Percentiles rank a stretch among this genome's conserved stretches.
phyloP scores from a whole-genome alignment of 2,329 filamentous ascomycete genomes.

The Ceratocystis alfenasii region DNA sequence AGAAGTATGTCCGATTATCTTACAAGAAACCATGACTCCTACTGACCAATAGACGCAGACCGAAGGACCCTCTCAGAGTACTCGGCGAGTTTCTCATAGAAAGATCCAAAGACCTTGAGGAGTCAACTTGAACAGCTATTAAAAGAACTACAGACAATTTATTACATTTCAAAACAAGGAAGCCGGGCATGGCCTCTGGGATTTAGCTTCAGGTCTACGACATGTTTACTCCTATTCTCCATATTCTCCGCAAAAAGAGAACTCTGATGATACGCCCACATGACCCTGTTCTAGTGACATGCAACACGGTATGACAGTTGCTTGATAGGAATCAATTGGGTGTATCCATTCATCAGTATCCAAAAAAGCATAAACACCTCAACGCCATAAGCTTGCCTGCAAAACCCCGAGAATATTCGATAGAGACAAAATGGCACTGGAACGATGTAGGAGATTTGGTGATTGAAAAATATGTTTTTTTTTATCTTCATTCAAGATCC shows the following conservation, averaged over 20 bases:
- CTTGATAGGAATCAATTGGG: constrained; percentile 15
- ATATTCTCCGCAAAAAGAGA: background rate
- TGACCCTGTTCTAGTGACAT: background rate
- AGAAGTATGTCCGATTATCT: constrained; percentile 45
- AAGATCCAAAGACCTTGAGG: constrained; percentile 53
- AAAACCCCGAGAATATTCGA: background rate
- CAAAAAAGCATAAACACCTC: constrained; percentile 9
- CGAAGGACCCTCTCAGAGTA: constrained; percentile 54
- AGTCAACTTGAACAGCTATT: constrained; percentile 18
- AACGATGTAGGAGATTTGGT: constrained; percentile 19
- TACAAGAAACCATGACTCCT: background rate
- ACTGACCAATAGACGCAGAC: constrained; percentile 32
- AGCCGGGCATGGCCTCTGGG: background rate
- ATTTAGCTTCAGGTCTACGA: background rate
- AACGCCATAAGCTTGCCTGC: background rate
- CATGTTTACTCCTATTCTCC: background rate
- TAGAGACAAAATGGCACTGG: background rate
- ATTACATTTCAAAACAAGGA: background rate
- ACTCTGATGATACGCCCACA: constrained; percentile 8
- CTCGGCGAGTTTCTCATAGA: constrained; percentile 60
- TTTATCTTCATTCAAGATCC: constrained; percentile 20
- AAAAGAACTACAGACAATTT: no score
- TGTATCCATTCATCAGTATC: constrained; percentile 11
- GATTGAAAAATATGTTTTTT: constrained; percentile 18
- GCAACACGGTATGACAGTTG: constrained; percentile 10